Percentiles rank a stretch among this genome's conserved stretches.
phyloP scores from a whole-genome alignment of 345 rosid species.

The Syzygium aromaticum region DNA sequence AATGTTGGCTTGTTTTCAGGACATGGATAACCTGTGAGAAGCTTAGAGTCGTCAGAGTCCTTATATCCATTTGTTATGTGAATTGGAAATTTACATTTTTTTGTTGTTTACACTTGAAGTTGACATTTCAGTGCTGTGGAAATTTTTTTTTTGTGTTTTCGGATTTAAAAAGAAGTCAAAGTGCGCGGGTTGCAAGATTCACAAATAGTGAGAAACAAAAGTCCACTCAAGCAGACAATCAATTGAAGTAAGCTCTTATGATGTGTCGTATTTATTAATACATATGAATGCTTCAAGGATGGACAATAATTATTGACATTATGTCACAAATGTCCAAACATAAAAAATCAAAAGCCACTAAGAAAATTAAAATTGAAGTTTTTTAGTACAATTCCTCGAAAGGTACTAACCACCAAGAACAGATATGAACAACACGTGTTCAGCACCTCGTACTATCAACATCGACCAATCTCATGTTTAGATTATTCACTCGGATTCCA shows the following conservation, averaged over 20 bases:
- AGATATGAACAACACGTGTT: not conserved
- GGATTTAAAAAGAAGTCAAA: not conserved
- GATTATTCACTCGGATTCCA: not conserved
- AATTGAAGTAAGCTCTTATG: not conserved
- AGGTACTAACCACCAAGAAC: not conserved
- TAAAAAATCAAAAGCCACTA: not conserved
- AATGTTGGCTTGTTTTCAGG: slow-evolving; percentile 1
- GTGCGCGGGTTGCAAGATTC: not conserved
- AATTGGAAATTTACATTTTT: not conserved
- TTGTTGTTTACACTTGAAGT: not conserved
- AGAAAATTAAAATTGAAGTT: not conserved
- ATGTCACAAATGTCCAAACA: not conserved
- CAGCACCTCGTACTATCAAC: not conserved
- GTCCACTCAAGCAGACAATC: not conserved
- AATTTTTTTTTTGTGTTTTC: not conserved
- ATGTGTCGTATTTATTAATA: not conserved
- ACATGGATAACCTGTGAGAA: slow-evolving; percentile 1
- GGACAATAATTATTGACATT: not conserved
- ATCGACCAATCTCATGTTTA: not conserved
- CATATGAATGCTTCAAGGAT: not conserved
- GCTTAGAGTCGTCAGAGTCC: not conserved
- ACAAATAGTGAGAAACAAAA: not conserved
- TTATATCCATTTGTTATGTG: not conserved
- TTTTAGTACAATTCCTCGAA: not conserved
- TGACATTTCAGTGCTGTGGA: not conserved